A percentile compares a stretch with the other conserved stretches of the same genome.
Conservation (phyloP, 768 basidiomycete genomes). For the Suillus clintonianus region DNA sequence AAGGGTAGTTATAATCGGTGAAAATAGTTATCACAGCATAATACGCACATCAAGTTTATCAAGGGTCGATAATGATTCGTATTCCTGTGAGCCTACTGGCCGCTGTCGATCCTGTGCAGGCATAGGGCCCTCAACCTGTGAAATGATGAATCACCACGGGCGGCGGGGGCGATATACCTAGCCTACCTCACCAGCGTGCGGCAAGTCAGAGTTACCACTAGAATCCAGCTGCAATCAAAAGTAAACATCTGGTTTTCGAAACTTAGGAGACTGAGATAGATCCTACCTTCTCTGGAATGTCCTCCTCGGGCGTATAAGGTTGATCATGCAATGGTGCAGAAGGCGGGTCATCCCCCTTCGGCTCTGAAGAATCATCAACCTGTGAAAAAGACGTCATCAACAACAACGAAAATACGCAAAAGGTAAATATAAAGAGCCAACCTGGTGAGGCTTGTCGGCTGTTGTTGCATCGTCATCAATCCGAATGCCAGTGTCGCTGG, state of each 20-base stretch:
- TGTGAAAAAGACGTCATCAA: neutral
- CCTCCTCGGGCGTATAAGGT: neutral
- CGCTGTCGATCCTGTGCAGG: slow-evolving; percentile 13
- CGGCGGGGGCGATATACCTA: too few relatives aligned
- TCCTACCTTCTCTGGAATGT: neutral
- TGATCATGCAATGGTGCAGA: neutral
- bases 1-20: slow-evolving; percentile 1
- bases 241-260: neutral
- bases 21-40: neutral
- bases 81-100: slow-evolving; percentile 42
- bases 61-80: slow-evolving; percentile 43
- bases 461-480: slow-evolving; percentile 14
- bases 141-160: neutral
- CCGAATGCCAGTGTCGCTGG: slow-evolving; percentile 1
- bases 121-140: neutral
- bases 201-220: neutral
- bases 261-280: neutral
- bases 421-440: slow-evolving; percentile 1
- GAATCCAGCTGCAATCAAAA: neutral
- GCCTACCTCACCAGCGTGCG: neutral
- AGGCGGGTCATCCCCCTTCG: neutral
- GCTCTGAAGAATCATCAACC: neutral
- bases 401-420: neutral
- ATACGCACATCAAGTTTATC: slow-evolving; percentile 54
- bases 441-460: slow-evolving; percentile 21